Evolutionary conservation across 768 basidiomycete species (phyloP).

Genomic region (Termitomyces sp.): DNA sequence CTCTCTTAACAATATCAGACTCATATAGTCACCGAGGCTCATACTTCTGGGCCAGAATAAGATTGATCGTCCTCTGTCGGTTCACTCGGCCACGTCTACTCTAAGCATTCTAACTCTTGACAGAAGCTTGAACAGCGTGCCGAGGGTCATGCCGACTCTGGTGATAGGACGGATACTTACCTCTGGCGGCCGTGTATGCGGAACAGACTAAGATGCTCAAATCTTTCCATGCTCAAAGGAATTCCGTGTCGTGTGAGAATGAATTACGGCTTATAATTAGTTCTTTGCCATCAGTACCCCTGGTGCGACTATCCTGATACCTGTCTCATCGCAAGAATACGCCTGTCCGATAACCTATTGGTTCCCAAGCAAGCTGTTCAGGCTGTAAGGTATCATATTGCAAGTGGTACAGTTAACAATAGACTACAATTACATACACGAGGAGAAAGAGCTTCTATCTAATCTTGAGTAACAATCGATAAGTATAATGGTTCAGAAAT

Average conservation of each 20-base stretch:
- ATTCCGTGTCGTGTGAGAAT: neutral
- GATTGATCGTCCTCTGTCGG: too few species aligned
- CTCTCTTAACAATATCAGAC: too few species aligned
- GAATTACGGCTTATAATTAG: neutral
- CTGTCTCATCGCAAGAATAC: too few species aligned
- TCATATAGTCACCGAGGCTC: too few species aligned
- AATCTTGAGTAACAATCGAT: neutral
- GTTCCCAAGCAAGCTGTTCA: neutral
- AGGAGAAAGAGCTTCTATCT: neutral
- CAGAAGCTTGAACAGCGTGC: too few species aligned
- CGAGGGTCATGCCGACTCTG: too few species aligned
- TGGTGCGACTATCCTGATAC: too few species aligned
- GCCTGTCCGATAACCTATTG: neutral
- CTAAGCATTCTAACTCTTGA: too few species aligned
- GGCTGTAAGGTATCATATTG: neutral
- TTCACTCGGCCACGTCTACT: neutral
- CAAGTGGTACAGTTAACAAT: neutral
- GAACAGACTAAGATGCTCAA: neutral
- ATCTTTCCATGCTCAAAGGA: neutral
- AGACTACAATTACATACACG: neutral
- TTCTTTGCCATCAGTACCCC: too few species aligned
- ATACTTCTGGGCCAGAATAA: too few species aligned
- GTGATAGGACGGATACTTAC: too few species aligned
- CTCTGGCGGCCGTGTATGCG: too few species aligned
- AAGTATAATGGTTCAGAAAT: neutral